phyloP scores from a whole-genome alignment of 2,329 filamentous ascomycete species.

The Triangularia setosa region DNA sequence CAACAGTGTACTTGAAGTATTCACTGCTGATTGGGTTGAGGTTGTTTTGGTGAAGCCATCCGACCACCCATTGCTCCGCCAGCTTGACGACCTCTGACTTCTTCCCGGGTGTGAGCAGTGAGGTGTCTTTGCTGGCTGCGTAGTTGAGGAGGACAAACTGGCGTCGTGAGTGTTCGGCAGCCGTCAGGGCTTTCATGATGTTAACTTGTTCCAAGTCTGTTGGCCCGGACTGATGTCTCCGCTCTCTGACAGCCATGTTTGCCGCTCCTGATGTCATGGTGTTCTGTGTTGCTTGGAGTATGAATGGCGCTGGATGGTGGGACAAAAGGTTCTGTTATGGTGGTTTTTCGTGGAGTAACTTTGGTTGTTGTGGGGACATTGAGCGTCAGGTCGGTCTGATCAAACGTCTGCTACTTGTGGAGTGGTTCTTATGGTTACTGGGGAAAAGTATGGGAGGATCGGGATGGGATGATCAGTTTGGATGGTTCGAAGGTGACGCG shows the following conservation, averaged over 20 bases:
- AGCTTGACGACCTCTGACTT: slow-evolving; percentile 25
- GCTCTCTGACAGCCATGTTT: slow-evolving; percentile 25
- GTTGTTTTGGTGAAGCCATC: slow-evolving; percentile 20
- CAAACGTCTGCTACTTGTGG: neutral
- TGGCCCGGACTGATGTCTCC: slow-evolving; percentile 16
- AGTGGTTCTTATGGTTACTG: neutral
- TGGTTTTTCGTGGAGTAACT: slow-evolving; percentile 18
- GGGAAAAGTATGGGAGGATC: neutral
- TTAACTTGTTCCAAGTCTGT: slow-evolving; percentile 24
- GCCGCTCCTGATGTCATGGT: slow-evolving; percentile 18
- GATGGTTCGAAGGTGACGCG: neutral
- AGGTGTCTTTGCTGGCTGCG: slow-evolving; percentile 23
- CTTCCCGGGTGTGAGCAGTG: slow-evolving; percentile 24
- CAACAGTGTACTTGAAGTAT: slow-evolving; percentile 26
- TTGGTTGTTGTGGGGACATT: slow-evolving; percentile 17
- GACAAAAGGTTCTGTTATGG: slow-evolving; percentile 8
- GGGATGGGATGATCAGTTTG: neutral
- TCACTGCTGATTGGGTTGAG: slow-evolving; percentile 18
- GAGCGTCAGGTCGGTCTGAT: slow-evolving; percentile 2
- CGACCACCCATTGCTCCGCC: slow-evolving; percentile 25
- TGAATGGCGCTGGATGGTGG: neutral
- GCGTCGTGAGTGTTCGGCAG: slow-evolving; percentile 26
- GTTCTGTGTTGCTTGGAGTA: neutral
- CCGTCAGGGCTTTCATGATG: slow-evolving; percentile 25
- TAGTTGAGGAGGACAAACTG: slow-evolving; percentile 28